Base-by-base conservation (phyloP, 805 yeast species). In the Kodamaea laetipori region DNA sequence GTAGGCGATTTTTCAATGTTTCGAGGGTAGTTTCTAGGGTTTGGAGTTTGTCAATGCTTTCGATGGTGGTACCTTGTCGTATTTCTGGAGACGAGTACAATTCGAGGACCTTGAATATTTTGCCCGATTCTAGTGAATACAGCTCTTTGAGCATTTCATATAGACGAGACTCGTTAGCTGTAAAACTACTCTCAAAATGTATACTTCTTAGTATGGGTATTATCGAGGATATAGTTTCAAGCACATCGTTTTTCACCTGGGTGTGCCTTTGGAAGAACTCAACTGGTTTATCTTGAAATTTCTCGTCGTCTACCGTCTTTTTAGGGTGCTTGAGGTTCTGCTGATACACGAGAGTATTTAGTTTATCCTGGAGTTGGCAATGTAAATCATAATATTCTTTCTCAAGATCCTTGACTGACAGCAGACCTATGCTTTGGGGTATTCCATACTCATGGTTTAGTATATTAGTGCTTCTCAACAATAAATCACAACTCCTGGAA, bases 401-500 rank as follows among this genome's bases (percentile, higher is more conserved):
- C 44, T 68, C 73, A 13, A 61, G 53, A 16, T 46, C 9, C 40
- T 38, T 16, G 45, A 40, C 25, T 26, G 47, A 45, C 34, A 33
- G 26, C 41, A 35, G 47, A 25, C 25, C 12, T 17, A 30, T 41
- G 7, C 28, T 12, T n/a, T 43, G 3, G 68, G 72, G 8, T 4
- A 67, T 48, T 3, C 74, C 74, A 46, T 58, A 66, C 30, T 57
- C 57, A 43, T 65, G 73, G 5, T 54, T 41, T 24, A 66, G 62
- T 12, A 61, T 35, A 2, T 53, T 50, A 2, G 62, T 60, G 16
- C 48, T 26, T 4, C 45, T 23, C 6, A 62, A 41, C 13, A 65
- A 40, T 6, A 43, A 41, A 30, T 63, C 65, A 43, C 68, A 64
- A 2, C 58, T 55, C 8, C 37, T 37, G 9, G 48, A 37, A 27